These are phyloP conservation scores for Remersonia thermophila DNA, from an alignment of 2,329 filamentous ascomycete genomes.

Conservation along the genomic window DNA sequence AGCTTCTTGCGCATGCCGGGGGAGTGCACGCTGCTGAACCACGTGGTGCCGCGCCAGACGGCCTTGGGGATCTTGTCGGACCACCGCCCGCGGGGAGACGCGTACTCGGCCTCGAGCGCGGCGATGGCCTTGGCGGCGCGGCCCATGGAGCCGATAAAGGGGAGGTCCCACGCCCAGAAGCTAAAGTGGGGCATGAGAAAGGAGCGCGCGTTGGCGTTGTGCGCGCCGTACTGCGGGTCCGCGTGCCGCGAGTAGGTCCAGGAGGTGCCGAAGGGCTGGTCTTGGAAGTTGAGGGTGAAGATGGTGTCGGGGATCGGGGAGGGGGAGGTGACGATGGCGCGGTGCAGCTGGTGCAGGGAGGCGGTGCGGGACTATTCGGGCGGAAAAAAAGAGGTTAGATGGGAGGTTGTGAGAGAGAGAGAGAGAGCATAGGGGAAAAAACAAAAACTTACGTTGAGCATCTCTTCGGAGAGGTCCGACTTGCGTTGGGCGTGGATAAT, in stretches of 20 bases:
- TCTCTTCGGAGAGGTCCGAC: slow-evolving; percentile 30
- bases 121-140: slow-evolving; percentile 27
- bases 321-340: slow-evolving; percentile 38
- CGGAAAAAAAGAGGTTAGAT: neutral
- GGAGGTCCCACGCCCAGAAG: slow-evolving; percentile 42
- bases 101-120: slow-evolving; percentile 22
- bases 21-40: slow-evolving; percentile 35
- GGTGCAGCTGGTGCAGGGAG: slow-evolving; percentile 41
- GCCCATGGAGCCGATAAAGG: slow-evolving; percentile 33
- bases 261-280: slow-evolving; percentile 31
- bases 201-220: slow-evolving; percentile 20
- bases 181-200: slow-evolving; percentile 45
- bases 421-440: neutral
- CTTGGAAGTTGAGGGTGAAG: slow-evolving; percentile 40
- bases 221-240: slow-evolving; percentile 21
- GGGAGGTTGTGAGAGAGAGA: neutral
- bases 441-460: slow-evolving; percentile 21
- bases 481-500: slow-evolving; percentile 31
- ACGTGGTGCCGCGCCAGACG: slow-evolving; percentile 39
- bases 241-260: slow-evolving; percentile 37
- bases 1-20: slow-evolving; percentile 30
- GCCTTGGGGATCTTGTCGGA: slow-evolving; percentile 29
- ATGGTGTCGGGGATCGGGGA: slow-evolving; percentile 36
- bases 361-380: slow-evolving; percentile 32
- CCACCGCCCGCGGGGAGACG: slow-evolving; percentile 6